A percentile compares a stretch with the other conserved stretches of the same genome.
These are phyloP conservation scores for Globisporangium ultimum DNA, from an alignment of 352 stramenopile species.

Conservation along the genomic window DNA sequence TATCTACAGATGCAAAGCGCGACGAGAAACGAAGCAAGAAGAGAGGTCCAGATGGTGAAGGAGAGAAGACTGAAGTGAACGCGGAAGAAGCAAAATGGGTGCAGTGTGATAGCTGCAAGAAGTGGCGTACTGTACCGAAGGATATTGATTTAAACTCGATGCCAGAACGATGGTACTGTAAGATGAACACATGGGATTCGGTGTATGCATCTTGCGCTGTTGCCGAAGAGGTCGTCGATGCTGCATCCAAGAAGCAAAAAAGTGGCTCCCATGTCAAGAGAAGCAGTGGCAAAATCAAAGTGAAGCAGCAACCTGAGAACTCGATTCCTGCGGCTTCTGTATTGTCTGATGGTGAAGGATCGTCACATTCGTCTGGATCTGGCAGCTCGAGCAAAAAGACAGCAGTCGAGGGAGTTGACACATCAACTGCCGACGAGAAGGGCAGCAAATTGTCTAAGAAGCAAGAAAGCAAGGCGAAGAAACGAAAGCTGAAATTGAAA, in stretches of 20 bases:
- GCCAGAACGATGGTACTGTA: slow-evolving; percentile 95
- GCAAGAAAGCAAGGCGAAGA: slow-evolving; percentile 71
- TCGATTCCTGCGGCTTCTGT: slow-evolving; percentile 9
- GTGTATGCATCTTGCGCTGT: slow-evolving; percentile 85
- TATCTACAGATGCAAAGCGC: not conserved
- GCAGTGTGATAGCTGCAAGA: slow-evolving; percentile 94
- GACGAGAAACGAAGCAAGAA: slow-evolving; percentile 20
- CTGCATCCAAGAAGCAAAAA: slow-evolving; percentile 16
- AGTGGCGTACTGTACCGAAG: slow-evolving; percentile 93
- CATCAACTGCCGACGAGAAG: not conserved
- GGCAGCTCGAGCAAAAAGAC: not conserved
- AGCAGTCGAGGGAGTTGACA: not conserved
- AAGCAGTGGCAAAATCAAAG: slow-evolving; percentile 24
- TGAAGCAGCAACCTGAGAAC: slow-evolving; percentile 14
- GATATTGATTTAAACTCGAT: slow-evolving; percentile 88
- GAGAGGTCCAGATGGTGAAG: slow-evolving; percentile 22
- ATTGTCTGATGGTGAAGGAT: slow-evolving; percentile 6
- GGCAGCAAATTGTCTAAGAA: slow-evolving; percentile 38
- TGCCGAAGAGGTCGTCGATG: slow-evolving; percentile 78
- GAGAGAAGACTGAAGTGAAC: slow-evolving; percentile 21
- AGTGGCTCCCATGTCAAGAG: slow-evolving; percentile 1
- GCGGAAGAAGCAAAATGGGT: slow-evolving; percentile 90
- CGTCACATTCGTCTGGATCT: not conserved
- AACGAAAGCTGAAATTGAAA: slow-evolving; percentile 68
- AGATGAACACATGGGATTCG: slow-evolving; percentile 93